Percentiles rank a stretch among this genome's conserved stretches.
Evolutionary conservation across 2,329 filamentous ascomycete genomes (phyloP).

Genomic region (Pseudogymnoascus sp.): DNA sequence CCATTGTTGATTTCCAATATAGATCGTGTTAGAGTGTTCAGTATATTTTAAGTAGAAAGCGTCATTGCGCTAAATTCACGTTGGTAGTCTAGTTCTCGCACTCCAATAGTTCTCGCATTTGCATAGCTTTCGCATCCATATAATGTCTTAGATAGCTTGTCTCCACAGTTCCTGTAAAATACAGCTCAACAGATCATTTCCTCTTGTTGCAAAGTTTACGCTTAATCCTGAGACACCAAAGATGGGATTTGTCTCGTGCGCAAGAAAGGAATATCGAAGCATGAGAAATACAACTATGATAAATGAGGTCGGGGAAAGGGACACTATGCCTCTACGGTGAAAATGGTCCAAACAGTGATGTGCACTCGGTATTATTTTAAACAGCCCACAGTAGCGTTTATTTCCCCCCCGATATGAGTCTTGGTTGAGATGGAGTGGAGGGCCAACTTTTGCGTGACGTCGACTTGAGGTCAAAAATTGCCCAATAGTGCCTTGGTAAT

Average conservation of each 20-base stretch:
- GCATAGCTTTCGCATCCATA: background rate
- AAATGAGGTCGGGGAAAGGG: too few species aligned
- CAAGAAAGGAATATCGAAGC: background rate
- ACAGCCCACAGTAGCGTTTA: too few species aligned
- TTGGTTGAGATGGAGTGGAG: background rate
- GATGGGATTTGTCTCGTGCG: background rate
- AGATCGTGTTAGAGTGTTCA: background rate
- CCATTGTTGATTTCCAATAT: background rate
- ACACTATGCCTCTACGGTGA: too few species aligned
- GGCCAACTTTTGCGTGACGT: background rate
- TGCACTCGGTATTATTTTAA: too few species aligned
- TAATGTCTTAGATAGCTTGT: background rate
- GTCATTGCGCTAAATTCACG: background rate
- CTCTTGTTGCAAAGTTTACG: background rate
- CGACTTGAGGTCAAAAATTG: background rate
- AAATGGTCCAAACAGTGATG: too few species aligned
- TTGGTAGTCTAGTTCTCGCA: background rate
- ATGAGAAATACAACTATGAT: background rate
- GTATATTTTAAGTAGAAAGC: background rate
- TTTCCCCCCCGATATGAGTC: background rate
- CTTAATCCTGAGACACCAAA: background rate
- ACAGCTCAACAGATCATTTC: background rate
- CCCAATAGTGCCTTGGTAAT: background rate
- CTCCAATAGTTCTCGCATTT: too few species aligned
- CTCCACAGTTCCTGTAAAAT: background rate